These are phyloP conservation scores for Thraustochytrium striatum DNA, from an alignment of 352 stramenopile species.

Conservation along the genomic window DNA sequence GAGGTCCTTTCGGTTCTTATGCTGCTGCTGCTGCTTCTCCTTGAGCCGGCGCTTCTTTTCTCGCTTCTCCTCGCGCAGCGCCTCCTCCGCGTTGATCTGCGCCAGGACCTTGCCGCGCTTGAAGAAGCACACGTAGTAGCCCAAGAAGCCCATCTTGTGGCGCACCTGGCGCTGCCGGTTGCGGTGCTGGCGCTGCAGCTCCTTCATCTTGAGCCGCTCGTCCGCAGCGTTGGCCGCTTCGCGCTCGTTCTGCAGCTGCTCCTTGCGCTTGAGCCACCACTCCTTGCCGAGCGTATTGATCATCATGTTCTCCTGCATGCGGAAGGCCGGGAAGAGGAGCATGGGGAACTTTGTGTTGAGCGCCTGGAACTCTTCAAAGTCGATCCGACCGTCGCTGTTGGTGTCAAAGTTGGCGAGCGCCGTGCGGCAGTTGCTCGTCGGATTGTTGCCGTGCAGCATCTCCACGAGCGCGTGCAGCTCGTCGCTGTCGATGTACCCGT, in stretches of 20 bases:
- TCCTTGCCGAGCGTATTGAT: conserved; percentile 37
- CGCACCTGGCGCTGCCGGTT: conserved; percentile 40
- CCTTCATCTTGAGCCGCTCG: conserved; percentile 21
- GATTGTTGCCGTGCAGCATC: conserved; percentile 48
- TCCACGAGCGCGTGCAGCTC: conserved; percentile 48
- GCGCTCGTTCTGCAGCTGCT: conserved; percentile 19
- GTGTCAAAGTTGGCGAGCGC: conserved; percentile 52
- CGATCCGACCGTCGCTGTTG: conserved; percentile 55
- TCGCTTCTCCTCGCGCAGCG: conserved; percentile 24
- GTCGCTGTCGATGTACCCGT: conserved; percentile 42
- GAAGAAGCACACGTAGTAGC: conserved; percentile 47
- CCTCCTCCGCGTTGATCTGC: conserved; percentile 36
- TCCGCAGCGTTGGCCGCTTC: conserved; percentile 3
- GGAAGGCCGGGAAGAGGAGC: conserved; percentile 57
- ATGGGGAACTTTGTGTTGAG: conserved; percentile 57
- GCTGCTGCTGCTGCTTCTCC: conserved; percentile 35
- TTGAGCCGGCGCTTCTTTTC: conserved; percentile 40
- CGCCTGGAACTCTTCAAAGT: conserved; percentile 56
- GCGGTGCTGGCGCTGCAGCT: conserved; percentile 38
- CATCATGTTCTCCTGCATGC: conserved; percentile 55
- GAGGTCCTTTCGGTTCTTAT: conserved; percentile 40
- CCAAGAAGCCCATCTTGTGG: conserved; percentile 44
- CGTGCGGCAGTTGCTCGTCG: conserved; percentile 16
- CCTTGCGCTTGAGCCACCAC: conserved; percentile 25
- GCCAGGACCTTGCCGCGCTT: conserved; percentile 32